Evolutionary conservation across 305 asterid species (phyloP).

Genomic region (Solanum hybrid): DNA sequence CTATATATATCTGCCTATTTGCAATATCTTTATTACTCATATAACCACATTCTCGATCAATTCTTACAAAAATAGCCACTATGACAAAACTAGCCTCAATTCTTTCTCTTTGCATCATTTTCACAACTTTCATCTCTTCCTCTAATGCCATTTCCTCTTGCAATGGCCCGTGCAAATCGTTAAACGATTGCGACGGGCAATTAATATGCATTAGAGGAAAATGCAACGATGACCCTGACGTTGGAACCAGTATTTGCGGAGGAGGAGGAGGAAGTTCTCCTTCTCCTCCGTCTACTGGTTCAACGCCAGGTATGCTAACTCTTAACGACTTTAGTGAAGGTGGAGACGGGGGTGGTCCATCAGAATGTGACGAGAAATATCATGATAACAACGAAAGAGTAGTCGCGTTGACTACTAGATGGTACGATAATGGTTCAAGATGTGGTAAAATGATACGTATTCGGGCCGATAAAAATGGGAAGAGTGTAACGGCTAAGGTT

Average conservation of each 20-base stretch:
- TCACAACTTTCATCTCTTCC: not conserved
- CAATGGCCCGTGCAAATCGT: constrained; percentile 25
- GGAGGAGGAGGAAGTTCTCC: not conserved
- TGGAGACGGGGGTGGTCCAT: constrained; percentile 34
- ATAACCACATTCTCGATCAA: not conserved
- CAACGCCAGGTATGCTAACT: constrained; percentile 32
- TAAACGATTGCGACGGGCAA: constrained; percentile 28
- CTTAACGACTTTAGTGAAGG: constrained; percentile 30
- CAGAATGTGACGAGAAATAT: constrained; percentile 26
- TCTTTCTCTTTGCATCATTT: not conserved
- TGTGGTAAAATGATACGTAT: constrained; percentile 24
- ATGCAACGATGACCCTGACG: constrained; percentile 34
- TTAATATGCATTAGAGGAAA: constrained; percentile 28
- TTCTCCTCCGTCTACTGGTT: constrained; percentile 17
- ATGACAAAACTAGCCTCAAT: not conserved
- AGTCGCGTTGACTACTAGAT: constrained; percentile 40
- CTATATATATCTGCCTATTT: not conserved
- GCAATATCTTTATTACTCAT: not conserved
- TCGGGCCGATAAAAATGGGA: constrained; percentile 16
- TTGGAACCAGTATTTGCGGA: constrained; percentile 21
- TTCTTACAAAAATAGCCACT: not conserved
- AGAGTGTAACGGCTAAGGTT: constrained; percentile 35
- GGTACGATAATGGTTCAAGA: constrained; percentile 28
- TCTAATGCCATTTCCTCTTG: constrained; percentile 18
- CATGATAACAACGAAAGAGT: constrained; percentile 20